These are phyloP conservation scores for Diutina sp. DNA, from an alignment of 1,139 yeast genomes.

Conservation along the genomic window DNA sequence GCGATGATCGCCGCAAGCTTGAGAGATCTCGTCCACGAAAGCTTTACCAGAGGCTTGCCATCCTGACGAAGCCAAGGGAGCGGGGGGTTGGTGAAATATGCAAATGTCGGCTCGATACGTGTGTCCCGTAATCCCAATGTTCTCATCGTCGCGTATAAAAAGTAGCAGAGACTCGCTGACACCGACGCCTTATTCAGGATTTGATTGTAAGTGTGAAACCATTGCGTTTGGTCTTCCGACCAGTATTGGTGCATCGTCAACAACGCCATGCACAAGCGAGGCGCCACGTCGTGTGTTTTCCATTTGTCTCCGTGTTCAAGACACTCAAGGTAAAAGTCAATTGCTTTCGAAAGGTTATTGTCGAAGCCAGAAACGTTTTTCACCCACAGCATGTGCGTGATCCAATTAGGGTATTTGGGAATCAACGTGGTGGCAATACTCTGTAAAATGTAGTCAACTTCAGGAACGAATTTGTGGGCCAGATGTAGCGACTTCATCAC, in stretches of 20 bases:
- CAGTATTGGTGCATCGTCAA: neutral
- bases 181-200: neutral
- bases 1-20: neutral
- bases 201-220: neutral
- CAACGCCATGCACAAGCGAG: neutral
- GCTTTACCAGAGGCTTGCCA: neutral
- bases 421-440: neutral
- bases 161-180: neutral
- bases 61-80: neutral
- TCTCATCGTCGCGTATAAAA: neutral
- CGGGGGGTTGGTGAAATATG: neutral
- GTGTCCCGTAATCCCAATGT: neutral
- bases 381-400: neutral
- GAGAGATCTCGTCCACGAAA: neutral
- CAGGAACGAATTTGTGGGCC: neutral
- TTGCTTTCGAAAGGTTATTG: neutral
- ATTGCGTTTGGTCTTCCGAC: neutral
- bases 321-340: neutral
- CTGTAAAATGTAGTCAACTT: neutral
- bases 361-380: neutral
- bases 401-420: neutral
- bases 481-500: neutral
- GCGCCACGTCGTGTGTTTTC: neutral
- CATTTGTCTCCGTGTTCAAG: neutral
- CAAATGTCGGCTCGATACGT: neutral